Evolutionary conservation across 805 yeast species (phyloP).

Genomic region (Danielia oregonensis): DNA sequence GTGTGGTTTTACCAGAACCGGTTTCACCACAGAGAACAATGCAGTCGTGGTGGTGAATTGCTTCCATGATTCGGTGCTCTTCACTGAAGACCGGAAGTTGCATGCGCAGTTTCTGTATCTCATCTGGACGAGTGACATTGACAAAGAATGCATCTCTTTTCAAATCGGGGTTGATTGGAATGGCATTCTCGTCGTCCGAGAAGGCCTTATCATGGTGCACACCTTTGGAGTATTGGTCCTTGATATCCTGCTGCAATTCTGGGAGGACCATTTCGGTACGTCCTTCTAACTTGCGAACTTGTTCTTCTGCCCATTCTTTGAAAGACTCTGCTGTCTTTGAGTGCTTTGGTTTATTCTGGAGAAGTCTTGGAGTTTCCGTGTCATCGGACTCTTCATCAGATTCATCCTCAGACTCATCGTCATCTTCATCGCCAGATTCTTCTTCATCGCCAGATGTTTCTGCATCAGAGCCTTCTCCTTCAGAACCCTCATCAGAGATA

Average conservation of each 20-base stretch:
- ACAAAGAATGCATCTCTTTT: slow-evolving; percentile 65
- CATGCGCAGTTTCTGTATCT: slow-evolving; percentile 64
- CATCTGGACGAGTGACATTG: slow-evolving; percentile 59
- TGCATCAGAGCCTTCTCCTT: slow-evolving; percentile 21
- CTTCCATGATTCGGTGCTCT: slow-evolving; percentile 94
- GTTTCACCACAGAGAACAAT: slow-evolving; percentile 95
- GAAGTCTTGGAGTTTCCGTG: slow-evolving; percentile 27
- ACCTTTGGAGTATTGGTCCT: slow-evolving; percentile 55
- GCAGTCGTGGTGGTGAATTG: slow-evolving; percentile 86
- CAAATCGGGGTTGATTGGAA: slow-evolving; percentile 53
- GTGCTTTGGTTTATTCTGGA: slow-evolving; percentile 43
- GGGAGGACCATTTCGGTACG: slow-evolving; percentile 42
- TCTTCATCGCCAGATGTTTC: slow-evolving; percentile 23
- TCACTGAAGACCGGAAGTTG: slow-evolving; percentile 85
- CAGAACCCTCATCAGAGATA: slow-evolving; percentile 2
- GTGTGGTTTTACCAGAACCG: slow-evolving; percentile 98
- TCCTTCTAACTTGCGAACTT: slow-evolving; percentile 62
- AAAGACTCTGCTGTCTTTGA: slow-evolving; percentile 52
- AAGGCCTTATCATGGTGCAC: slow-evolving; percentile 48
- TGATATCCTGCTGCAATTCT: slow-evolving; percentile 45
- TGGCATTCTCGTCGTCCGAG: slow-evolving; percentile 55
- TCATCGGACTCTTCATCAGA: slow-evolving; percentile 28
- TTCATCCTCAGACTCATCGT: slow-evolving; percentile 25
- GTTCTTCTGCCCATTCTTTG: slow-evolving; percentile 84
- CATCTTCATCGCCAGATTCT: slow-evolving; percentile 28